Evolutionary conservation across 2,329 filamentous ascomycete genomes (phyloP), one percentile per base, ranked within the genome.

Genomic region (Orbilia quercus): DNA sequence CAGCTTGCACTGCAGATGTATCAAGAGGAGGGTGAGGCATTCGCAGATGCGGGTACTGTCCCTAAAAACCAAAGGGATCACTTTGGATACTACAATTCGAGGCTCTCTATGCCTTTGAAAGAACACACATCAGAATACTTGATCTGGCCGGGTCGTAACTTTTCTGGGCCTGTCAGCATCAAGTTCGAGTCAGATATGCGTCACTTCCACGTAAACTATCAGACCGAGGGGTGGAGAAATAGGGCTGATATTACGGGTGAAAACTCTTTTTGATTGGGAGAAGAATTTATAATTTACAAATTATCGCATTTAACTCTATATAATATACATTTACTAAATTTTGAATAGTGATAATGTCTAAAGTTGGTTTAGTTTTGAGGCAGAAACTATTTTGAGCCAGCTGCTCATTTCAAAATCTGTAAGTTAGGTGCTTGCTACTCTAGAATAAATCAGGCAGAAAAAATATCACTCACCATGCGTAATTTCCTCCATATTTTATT

Each of bases 161-260:
- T 67, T 18, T 67, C 44, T 22, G 63, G 63, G 7, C 45, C 22
- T 2, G 36, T 51, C 2, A 67, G 63, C 22, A 58, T 67, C 1
- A 34, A 22, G 23, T 28, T 67, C n/a, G 23, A 25, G 9, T 45
- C 22, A 20, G 44, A 53, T n/a, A 12, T 11, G 11, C 18, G 28
- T 6, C 16, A 45, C 38, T 67, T 67, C 36, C 63, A 67, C 47
- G 63, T 59, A 31, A 31, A 31, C 16, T 31, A 50, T 22, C 53
- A 25, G 9, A 20, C 20, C 0, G 63, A 67, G 12, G 63, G 48
- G 16, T 67, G 63, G 63, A 59, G 22, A 20, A 67, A 67, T 45
- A 31, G 45, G 12, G 12, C 22, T 25, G 36, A 59, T 2, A 42
- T 67, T 14, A 22, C 53, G 51, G 18, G 53, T 44, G 4, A 57